Conservation (phyloP, 176 grass and related monocot species). For the Eleusine coracana region DNA sequence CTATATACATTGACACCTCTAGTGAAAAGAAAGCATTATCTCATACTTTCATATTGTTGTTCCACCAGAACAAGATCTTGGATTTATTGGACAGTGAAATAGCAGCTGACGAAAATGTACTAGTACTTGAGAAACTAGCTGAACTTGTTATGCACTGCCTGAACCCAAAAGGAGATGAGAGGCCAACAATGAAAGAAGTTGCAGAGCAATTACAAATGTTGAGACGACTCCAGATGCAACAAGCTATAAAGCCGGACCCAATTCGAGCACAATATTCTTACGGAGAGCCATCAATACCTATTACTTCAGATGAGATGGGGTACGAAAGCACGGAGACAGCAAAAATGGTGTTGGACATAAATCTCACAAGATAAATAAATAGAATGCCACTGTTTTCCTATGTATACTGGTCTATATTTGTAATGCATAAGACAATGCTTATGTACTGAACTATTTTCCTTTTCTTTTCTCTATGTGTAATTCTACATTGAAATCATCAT, state of each 20-base stretch:
- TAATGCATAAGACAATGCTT: not conserved
- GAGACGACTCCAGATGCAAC: constrained; percentile 15
- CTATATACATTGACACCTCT: constrained; percentile 42
- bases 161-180: constrained; percentile 16
- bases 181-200: constrained; percentile 38
- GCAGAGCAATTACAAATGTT: constrained; percentile 28
- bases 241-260: not conserved
- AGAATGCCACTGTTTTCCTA: not conserved
- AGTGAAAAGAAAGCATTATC: constrained; percentile 19
- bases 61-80: constrained; percentile 26
- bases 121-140: constrained; percentile 31
- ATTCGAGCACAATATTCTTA: not conserved
- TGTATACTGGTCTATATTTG: not conserved
- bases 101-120: constrained; percentile 18
- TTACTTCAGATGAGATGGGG: not conserved
- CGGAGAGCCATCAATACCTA: not conserved
- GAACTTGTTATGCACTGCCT: not conserved
- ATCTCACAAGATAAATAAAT: not conserved
- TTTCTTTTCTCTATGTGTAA: not conserved
- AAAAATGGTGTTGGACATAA: constrained; percentile 24
- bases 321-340: constrained; percentile 15
- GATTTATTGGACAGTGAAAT: constrained; percentile 28
- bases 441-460: not conserved
- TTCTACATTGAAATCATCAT: not conserved
- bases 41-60: constrained; percentile 10